Evolutionary conservation across 1,284 basidiomycete genomes (phyloP).

Genomic region (Austroboletus rostrupii): DNA sequence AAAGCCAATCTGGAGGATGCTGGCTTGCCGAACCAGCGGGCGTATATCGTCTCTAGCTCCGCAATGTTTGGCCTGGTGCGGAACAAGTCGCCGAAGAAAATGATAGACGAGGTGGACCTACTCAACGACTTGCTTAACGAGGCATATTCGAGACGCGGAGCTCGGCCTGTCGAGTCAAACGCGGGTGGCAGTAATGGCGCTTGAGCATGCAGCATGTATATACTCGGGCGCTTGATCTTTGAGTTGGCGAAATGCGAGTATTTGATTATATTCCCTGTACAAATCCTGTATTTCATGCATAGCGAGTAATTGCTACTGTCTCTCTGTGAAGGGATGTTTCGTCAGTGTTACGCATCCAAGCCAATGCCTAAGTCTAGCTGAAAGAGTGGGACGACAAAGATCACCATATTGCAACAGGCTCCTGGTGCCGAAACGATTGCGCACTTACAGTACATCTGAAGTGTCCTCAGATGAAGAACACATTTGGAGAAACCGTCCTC

Average conservation of each 20-base stretch:
- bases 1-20: slow-evolving; percentile 27
- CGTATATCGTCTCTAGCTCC: slow-evolving; percentile 31
- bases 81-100: slow-evolving; percentile 5
- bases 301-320: no score
- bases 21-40: slow-evolving; percentile 25
- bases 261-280: background rate
- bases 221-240: background rate
- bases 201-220: background rate
- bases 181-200: background rate
- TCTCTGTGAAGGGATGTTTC: no score
- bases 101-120: slow-evolving; percentile 1
- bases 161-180: background rate
- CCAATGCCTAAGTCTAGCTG: no score
- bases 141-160: background rate
- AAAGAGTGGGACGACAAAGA: no score
- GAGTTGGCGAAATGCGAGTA: background rate
- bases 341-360: no score
- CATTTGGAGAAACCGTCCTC: no score
- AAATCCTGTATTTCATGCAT: no score
- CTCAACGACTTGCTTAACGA: slow-evolving; percentile 4
- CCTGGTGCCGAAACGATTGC: no score
- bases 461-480: no score
- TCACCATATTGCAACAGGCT: no score
- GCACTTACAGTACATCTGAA: no score
- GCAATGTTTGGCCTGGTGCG: background rate